phyloP scores from a whole-genome alignment of 805 yeast species.

The Cyberlindnera euphorbiiphila region DNA sequence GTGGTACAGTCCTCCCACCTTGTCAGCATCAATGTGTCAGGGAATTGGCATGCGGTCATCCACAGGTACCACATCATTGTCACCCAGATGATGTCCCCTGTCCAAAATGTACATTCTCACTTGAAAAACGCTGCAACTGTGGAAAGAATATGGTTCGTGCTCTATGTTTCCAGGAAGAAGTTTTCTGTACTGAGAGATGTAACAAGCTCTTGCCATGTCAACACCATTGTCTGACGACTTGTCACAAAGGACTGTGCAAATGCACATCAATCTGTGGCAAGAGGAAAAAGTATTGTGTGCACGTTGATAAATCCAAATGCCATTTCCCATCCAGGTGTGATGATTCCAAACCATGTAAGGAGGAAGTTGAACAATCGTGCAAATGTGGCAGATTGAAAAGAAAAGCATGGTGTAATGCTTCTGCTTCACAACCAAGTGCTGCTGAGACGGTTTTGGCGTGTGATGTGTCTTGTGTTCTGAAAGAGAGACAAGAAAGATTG shows the following conservation, averaged over 20 bases:
- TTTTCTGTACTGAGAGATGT: constrained; percentile 69
- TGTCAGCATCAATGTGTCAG: constrained; percentile 67
- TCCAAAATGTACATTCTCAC: constrained; percentile 70
- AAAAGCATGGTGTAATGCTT: constrained; percentile 55
- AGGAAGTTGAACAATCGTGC: constrained; percentile 49
- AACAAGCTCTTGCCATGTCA: constrained; percentile 43
- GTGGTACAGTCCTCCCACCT: constrained; percentile 65
- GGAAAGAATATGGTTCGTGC: constrained; percentile 53
- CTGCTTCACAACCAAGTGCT: constrained; percentile 31
- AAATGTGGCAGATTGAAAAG: constrained; percentile 56
- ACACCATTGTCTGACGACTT: constrained; percentile 47
- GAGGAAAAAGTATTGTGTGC: constrained; percentile 57
- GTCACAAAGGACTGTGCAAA: constrained; percentile 64
- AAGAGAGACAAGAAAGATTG: constrained; percentile 56
- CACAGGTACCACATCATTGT: constrained; percentile 65
- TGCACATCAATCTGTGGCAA: constrained; percentile 62
- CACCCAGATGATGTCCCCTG: constrained; percentile 64
- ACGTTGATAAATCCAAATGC: constrained; percentile 58
- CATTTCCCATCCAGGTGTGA: constrained; percentile 56
- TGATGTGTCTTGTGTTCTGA: constrained; percentile 63
- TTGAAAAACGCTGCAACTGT: constrained; percentile 58
- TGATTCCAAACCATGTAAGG: constrained; percentile 49
- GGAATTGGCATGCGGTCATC: constrained; percentile 62
- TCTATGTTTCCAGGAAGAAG: constrained; percentile 63
- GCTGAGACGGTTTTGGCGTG: constrained; percentile 47